These are phyloP conservation scores for Ogataea kodamae DNA, from an alignment of 805 yeast species.

Conservation along the genomic window DNA sequence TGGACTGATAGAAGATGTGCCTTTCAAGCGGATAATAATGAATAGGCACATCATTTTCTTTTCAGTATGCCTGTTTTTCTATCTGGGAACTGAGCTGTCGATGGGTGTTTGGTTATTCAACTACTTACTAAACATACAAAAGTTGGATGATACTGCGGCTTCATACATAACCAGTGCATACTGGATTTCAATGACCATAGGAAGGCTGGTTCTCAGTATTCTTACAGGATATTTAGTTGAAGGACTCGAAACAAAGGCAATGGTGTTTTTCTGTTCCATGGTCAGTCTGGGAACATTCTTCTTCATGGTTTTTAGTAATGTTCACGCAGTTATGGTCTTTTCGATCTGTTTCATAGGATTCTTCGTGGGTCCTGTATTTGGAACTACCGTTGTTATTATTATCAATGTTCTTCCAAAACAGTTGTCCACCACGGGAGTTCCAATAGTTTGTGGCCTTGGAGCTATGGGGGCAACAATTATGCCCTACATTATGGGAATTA, in stretches of 20 bases:
- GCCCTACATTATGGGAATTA: constrained; percentile 61
- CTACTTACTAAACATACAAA: constrained; percentile 40
- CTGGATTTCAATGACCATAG: constrained; percentile 50
- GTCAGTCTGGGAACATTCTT: constrained; percentile 35
- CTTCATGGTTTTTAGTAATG: constrained; percentile 30
- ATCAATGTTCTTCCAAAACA: constrained; percentile 58
- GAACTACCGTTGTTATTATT: constrained; percentile 66
- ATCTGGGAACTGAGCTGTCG: constrained; percentile 51
- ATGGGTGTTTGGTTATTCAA: constrained; percentile 54
- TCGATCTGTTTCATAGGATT: constrained; percentile 43
- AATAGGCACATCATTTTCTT: constrained; percentile 40
- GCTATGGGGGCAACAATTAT: constrained; percentile 79
- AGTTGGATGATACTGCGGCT: constrained; percentile 34
- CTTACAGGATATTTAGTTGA: constrained; percentile 43
- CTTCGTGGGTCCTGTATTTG: constrained; percentile 55
- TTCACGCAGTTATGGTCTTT: constrained; percentile 30
- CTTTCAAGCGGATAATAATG: constrained; percentile 26
- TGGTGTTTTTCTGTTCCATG: constrained; percentile 36
- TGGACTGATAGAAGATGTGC: constrained; percentile 21
- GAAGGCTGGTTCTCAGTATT: constrained; percentile 46
- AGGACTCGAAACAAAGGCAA: constrained; percentile 39
- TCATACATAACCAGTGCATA: constrained; percentile 49
- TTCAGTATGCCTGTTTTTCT: constrained; percentile 41
- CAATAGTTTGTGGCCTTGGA: constrained; percentile 74
- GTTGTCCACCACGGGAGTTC: constrained; percentile 63